Evolutionary conservation across 306 rosid species (phyloP), one percentile per base, ranked within the genome.

Genomic region (Malus asiatica): DNA sequence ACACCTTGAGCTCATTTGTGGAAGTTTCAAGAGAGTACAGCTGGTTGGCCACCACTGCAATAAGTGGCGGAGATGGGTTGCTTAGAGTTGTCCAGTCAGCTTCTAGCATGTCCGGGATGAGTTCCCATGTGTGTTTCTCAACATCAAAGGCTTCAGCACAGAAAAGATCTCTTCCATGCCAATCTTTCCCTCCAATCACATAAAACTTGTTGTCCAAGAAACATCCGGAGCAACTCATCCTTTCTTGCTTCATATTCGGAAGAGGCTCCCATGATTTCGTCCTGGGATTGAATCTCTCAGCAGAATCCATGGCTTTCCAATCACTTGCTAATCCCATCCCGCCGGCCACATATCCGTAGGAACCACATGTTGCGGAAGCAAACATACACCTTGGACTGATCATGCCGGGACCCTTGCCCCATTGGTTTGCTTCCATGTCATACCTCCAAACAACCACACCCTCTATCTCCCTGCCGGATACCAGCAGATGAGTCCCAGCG

Each of bases 331-430:
- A 53, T 16, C 87, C 93, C 64, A 46, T 32, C 12, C 98, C 97
- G 12, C 98, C 98, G 2, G 96, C 97, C 18, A 94, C 87, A 71
- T 79, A 91, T 42, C 88, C 96, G 11, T 74, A 75, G 29, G 80
- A 20, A 14, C 92, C 97, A 66, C 87, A 85, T 11, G 95, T 84
- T 40, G 96, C 97, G 0, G 93, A 84, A n/a, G 97, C 98, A 80
- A 90, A 91, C 66, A 90, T 84, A 22, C 89, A 86, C 82, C 98
- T 83, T 30, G 95, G 85, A 35, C 58, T 85, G 74, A 84, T 84
- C 98, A 94, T 91, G 5, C 81, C 83, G 29, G 96, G 94, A 29
- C 97, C 95, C 65, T 82, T 89, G 18, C 72, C 42, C 98, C 98
- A 91, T 52, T 76, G 80, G 83, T 85, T 84, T 55, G 83, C 62